Percentiles rank a stretch among this genome's conserved stretches.
These are phyloP conservation scores for Elaphomyces granulatus DNA, from an alignment of 495 filamentous ascomycete species.

Conservation along the genomic window DNA sequence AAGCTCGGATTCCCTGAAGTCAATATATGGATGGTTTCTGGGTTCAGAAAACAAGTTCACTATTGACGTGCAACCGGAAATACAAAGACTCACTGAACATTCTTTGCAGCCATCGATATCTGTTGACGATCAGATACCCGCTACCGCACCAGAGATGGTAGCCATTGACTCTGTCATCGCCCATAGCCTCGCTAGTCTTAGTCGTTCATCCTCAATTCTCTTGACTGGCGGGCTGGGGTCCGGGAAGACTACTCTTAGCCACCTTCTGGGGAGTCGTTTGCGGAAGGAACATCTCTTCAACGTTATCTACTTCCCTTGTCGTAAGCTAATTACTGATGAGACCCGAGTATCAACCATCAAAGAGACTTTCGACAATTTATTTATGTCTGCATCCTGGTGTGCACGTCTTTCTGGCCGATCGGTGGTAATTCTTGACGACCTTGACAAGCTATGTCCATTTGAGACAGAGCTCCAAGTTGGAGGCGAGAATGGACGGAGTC, in stretches of 20 bases:
- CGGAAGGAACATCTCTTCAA: slow-evolving; percentile 55
- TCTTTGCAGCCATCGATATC: slow-evolving; percentile 29
- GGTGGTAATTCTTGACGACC: slow-evolving; percentile 76
- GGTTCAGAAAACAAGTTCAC: slow-evolving; percentile 58
- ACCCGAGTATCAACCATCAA: slow-evolving; percentile 78
- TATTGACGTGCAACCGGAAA: slow-evolving; percentile 56
- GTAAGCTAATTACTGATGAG: slow-evolving; percentile 74
- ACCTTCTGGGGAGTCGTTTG: slow-evolving; percentile 50
- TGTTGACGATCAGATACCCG: slow-evolving; percentile 38
- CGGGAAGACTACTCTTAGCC: slow-evolving; percentile 68
- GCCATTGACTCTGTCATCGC: slow-evolving; percentile 67
- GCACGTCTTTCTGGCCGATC: slow-evolving; percentile 69
- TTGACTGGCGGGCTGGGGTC: slow-evolving; percentile 77
- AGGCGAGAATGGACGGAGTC: slow-evolving; percentile 77
- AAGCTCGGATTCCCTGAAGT: slow-evolving; percentile 27
- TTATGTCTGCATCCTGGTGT: slow-evolving; percentile 82
- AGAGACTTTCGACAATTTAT: slow-evolving; percentile 66
- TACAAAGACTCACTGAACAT: slow-evolving; percentile 43
- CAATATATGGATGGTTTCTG: slow-evolving; percentile 53
- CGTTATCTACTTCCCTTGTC: slow-evolving; percentile 67
- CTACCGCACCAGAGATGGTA: slow-evolving; percentile 48
- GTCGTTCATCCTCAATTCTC: slow-evolving; percentile 76
- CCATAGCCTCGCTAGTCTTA: slow-evolving; percentile 55
- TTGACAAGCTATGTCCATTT: slow-evolving; percentile 79
- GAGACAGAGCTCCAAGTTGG: slow-evolving; percentile 90